Percentiles rank a stretch among this genome's conserved stretches.
phyloP scores from a whole-genome alignment of 169 alveolate genomes.

The Babesia microti region DNA sequence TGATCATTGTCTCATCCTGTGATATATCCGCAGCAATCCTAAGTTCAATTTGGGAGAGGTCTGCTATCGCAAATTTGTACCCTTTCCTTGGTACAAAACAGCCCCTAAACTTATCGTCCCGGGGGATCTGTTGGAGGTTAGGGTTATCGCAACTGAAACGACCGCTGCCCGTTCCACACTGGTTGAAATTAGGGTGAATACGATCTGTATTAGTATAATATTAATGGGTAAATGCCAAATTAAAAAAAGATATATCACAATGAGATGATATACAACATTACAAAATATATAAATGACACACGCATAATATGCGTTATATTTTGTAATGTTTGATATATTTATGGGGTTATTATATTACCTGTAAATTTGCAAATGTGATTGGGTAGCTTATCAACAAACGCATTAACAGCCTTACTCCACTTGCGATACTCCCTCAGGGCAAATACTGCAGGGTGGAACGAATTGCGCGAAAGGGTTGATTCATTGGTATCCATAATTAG shows the following conservation, averaged over 20 bases:
- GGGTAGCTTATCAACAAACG: slow-evolving; percentile 68
- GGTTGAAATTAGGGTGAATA: slow-evolving; percentile 71
- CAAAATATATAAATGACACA: background rate
- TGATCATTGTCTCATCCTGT: slow-evolving; percentile 64
- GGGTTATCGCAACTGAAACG: slow-evolving; percentile 77
- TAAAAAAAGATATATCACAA: background rate
- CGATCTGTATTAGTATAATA: slow-evolving; percentile 42
- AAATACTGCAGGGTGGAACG: slow-evolving; percentile 60
- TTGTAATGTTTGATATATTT: background rate
- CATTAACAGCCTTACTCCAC: slow-evolving; percentile 63
- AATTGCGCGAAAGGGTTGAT: slow-evolving; percentile 52
- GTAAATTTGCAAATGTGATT: slow-evolving; percentile 51
- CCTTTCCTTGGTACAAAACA: slow-evolving; percentile 64
- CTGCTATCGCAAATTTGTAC: slow-evolving; percentile 66
- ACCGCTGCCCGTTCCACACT: slow-evolving; percentile 74
- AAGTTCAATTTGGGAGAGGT: slow-evolving; percentile 73
- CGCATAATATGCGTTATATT: background rate
- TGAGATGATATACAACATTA: background rate
- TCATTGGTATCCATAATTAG: slow-evolving; percentile 67
- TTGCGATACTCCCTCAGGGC: slow-evolving; percentile 62
- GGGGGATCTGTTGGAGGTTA: slow-evolving; percentile 75
- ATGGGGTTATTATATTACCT: slow-evolving; percentile 10
- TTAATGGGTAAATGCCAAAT: background rate
- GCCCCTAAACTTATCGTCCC: slow-evolving; percentile 64
- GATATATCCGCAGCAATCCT: slow-evolving; percentile 77